Percentiles rank a stretch among this genome's conserved stretches.
These are phyloP conservation scores for Maudiozyma saulgeensis DNA, from an alignment of 805 yeast species.

Conservation along the genomic window DNA sequence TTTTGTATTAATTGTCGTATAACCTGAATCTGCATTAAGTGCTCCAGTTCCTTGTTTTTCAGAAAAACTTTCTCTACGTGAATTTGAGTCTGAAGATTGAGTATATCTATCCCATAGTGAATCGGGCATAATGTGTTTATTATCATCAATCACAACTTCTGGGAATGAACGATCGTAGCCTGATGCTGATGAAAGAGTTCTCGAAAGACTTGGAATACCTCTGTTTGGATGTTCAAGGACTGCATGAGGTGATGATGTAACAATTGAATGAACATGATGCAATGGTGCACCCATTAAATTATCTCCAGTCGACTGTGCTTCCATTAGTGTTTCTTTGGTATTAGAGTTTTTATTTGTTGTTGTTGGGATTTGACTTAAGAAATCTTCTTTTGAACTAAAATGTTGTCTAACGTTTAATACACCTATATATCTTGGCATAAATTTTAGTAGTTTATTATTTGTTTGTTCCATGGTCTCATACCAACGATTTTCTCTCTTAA, in stretches of 20 bases:
- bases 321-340: conserved; percentile 4
- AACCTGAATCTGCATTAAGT: conserved; percentile 23
- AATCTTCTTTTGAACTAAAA: conserved; percentile 27
- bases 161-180: conserved; percentile 31
- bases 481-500: conserved; percentile 83
- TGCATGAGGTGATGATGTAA: conserved; percentile 9
- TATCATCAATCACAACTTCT: conserved; percentile 87
- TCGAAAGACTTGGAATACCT: not conserved
- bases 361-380: conserved; percentile 12
- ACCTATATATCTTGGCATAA: conserved; percentile 93
- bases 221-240: conserved; percentile 1
- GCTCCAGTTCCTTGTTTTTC: not conserved
- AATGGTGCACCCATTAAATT: conserved; percentile 4
- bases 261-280: conserved; percentile 16
- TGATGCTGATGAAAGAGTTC: not conserved
- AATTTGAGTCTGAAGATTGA: conserved; percentile 29
- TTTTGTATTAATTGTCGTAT: conserved; percentile 63
- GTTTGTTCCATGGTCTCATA: conserved; percentile 77
- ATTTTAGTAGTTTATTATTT: conserved; percentile 67
- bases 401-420: conserved; percentile 84
- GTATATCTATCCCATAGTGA: conserved; percentile 61
- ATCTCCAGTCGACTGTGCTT: conserved; percentile 7
- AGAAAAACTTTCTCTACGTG: conserved; percentile 10
- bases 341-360: not conserved
- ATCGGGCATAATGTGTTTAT: conserved; percentile 83